Evolutionary conservation across 495 filamentous ascomycete species (phyloP), one percentile per base, ranked within the genome.

Genomic region (Aspergillus biplanus): DNA sequence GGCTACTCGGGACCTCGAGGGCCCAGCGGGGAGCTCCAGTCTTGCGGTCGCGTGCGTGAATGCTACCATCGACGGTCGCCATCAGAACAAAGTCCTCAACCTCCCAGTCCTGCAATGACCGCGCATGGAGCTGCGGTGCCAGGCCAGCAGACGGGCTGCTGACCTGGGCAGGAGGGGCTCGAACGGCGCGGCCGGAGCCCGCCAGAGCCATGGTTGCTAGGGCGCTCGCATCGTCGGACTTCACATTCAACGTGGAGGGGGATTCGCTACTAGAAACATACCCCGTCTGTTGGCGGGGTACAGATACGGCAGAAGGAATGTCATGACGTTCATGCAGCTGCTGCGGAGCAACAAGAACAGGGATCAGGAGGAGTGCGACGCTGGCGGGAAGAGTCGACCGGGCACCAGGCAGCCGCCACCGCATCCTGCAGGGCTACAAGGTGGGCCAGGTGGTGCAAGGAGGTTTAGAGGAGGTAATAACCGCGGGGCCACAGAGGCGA

Each of bases 11-110:
- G 52, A 90, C 85, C 75, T 90, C 87, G 56, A 97, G 82, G 69
- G 87, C 87, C 95, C 95, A 99, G 73, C 85, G 89, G 61, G 87
- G 82, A 50, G 88, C 78, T 55, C 95, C 95, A 61, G 87, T 93
- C 73, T 90, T 91, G 67, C 95, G 85, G 80, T 97, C 92, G 78
- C 88, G 86, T 71, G 96, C 95, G 82, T 97, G 90, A 74, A 99
- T 86, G 64, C 90, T 90, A 81, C 95, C 95, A 82, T 98, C 92
- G 83, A 99, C 90, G 85, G 96, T 98, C 90, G 96, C 93, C 89
- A 99, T 81, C 82, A 99, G 90, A 75, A 98, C 90, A 87, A 97
- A 96, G 81, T 98, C 93, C 90, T 98, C 94, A 79, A 97, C 93
- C 87, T 97, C 92, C 93, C 93, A 98, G 73, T 97, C 95, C 85